Evolutionary conservation across 2,329 filamentous ascomycete genomes (phyloP).

Genomic region (Rachicladosporium sp.): DNA sequence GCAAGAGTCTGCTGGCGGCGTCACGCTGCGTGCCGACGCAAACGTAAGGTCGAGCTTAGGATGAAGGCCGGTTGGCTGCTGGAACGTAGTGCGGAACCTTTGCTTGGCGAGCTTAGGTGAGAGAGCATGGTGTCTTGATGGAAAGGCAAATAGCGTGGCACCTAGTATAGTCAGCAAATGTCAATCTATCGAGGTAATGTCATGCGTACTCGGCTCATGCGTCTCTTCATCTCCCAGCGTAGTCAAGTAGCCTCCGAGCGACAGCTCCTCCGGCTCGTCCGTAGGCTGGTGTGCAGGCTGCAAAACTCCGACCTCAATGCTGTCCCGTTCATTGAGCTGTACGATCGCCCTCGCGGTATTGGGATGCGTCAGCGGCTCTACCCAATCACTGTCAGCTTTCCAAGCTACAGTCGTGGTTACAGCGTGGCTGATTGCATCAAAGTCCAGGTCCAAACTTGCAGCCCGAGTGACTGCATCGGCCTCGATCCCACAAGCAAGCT

Average conservation of each 20-base stretch:
- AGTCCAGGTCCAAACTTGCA: conserved; percentile 57
- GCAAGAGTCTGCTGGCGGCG: conserved; percentile 44
- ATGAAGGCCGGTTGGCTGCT: conserved; percentile 68
- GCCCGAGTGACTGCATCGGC: conserved; percentile 3
- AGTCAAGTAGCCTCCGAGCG: conserved; percentile 64
- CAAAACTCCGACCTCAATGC: conserved; percentile 72
- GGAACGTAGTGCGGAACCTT: conserved; percentile 44
- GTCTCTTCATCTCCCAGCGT: conserved; percentile 64
- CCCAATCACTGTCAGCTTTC: conserved; percentile 20
- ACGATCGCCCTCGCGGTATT: not conserved
- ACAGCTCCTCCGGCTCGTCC: conserved; percentile 57
- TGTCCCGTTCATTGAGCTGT: conserved; percentile 15
- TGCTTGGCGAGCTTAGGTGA: conserved; percentile 22
- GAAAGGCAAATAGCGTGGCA: conserved; percentile 70
- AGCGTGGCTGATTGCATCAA: conserved; percentile 54
- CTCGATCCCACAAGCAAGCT: conserved; percentile 3
- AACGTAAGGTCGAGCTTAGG: conserved; percentile 63
- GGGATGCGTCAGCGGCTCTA: too few species aligned
- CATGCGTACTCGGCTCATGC: conserved; percentile 34
- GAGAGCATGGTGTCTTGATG: conserved; percentile 60
- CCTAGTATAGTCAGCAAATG: conserved; percentile 29
- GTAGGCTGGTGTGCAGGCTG: conserved; percentile 41
- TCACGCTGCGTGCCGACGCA: conserved; percentile 33
- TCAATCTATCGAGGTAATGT: too few species aligned
- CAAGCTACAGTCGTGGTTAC: conserved; percentile 56